Conservation (phyloP, 2,329 filamentous ascomycete species). For the Aspergillus aculeatinus region DNA sequence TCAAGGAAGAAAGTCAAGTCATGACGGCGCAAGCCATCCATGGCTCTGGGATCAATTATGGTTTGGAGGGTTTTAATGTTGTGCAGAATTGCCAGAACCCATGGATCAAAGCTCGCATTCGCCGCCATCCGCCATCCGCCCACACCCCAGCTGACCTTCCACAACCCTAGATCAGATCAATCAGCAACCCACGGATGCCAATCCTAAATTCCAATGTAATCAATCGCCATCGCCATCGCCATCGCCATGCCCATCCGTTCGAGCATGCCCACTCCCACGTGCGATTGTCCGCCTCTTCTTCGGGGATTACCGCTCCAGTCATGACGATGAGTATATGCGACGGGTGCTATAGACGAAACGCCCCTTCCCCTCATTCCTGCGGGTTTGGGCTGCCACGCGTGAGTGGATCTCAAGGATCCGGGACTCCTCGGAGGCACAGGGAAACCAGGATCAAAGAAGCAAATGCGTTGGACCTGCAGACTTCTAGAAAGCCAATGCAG, state of each 20-base stretch:
- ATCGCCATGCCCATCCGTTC: neutral
- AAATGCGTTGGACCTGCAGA: neutral
- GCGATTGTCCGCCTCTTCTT: neutral
- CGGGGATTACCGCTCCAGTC: neutral
- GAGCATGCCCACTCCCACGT: neutral
- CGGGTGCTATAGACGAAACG: neutral
- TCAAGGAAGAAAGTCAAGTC: neutral
- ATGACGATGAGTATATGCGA: neutral
- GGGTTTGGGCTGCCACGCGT: neutral
- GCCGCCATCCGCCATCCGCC: neutral
- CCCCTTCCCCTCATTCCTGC: neutral
- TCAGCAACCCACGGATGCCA: no score
- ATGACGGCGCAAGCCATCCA: neutral
- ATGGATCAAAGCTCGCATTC: neutral
- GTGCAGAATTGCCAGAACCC: neutral
- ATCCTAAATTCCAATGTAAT: no score
- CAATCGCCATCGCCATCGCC: neutral
- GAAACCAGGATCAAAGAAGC: no score
- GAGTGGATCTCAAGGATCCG: neutral
- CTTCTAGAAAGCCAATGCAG: neutral
- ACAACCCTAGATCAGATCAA: neutral
- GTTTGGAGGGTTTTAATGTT: neutral
- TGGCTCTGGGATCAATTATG: neutral
- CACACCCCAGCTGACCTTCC: neutral
- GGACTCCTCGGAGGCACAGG: neutral